phyloP scores from a whole-genome alignment of 2,329 filamentous ascomycete genomes.

The Mycosphaerelloides madeirae region DNA sequence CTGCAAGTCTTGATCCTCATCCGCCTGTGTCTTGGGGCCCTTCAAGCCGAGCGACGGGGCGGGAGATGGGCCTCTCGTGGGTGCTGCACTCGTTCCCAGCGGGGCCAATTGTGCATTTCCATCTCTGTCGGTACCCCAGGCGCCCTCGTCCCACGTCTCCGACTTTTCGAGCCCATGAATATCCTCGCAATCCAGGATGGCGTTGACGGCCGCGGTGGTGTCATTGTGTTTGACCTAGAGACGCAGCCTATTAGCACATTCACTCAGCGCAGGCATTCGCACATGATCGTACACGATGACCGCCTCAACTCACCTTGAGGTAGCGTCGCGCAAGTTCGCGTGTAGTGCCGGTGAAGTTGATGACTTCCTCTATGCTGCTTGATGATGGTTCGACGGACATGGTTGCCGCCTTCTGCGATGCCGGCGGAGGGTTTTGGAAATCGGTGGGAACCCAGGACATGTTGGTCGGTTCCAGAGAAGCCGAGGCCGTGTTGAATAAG shows the following conservation, averaged over 20 bases:
- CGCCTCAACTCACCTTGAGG: conserved; percentile 23
- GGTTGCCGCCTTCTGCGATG: conserved; percentile 21
- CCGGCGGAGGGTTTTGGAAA: conserved; percentile 4
- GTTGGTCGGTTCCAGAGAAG: not conserved
- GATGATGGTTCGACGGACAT: conserved; percentile 26
- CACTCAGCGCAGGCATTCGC: not conserved
- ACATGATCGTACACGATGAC: not conserved
- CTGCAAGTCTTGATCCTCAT: conserved; percentile 29
- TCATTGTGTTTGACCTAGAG: conserved; percentile 31
- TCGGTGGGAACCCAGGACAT: conserved; percentile 7
- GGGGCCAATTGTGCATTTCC: conserved; percentile 28
- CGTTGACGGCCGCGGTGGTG: conserved; percentile 24
- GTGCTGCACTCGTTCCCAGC: conserved; percentile 28
- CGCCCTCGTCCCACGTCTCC: conserved; percentile 27
- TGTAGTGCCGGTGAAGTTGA: conserved; percentile 17
- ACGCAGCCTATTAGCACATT: conserved; percentile 1
- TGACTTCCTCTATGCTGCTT: conserved; percentile 22
- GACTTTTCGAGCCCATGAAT: conserved; percentile 23
- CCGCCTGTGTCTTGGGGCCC: conserved; percentile 25
- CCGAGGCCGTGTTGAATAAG: no score
- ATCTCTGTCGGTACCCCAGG: conserved; percentile 27
- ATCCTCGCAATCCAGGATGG: conserved; percentile 31
- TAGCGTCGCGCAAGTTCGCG: conserved; percentile 23
- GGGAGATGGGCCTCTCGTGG: conserved; percentile 28
- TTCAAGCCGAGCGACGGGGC: conserved; percentile 16